These are phyloP conservation scores for Bisporella sp. DNA, from an alignment of 2,329 filamentous ascomycete species.

Conservation along the genomic window DNA sequence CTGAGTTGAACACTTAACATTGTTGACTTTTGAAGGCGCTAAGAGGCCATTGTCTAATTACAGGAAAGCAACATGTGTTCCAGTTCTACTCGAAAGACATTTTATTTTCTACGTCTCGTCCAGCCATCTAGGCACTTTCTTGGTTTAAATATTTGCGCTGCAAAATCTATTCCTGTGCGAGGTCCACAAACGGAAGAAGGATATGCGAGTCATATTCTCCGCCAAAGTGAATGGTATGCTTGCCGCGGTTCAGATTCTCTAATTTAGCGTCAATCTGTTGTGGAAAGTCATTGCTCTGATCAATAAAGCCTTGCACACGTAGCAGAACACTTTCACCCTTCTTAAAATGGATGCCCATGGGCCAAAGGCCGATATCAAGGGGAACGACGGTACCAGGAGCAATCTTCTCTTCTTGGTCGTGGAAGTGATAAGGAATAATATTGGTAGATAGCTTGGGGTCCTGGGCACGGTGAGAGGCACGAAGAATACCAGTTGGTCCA, in stretches of 20 bases:
- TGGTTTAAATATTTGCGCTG: too few relatives aligned
- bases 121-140: too few relatives aligned
- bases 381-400: constrained; percentile 8
- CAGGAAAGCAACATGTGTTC: too few relatives aligned
- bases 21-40: too few relatives aligned
- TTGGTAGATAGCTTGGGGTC: constrained; percentile 1
- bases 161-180: too few relatives aligned
- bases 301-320: neutral
- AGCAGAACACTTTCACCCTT: neutral
- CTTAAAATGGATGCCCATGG: constrained; percentile 5
- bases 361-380: constrained; percentile 13
- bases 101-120: too few relatives aligned
- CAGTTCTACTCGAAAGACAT: too few relatives aligned
- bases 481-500: constrained; percentile 9
- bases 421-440: constrained; percentile 6
- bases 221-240: neutral
- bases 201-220: neutral
- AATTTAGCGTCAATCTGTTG: neutral
- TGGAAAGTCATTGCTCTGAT: neutral
- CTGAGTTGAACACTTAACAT: too few relatives aligned
- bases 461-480: constrained; percentile 9
- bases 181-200: neutral
- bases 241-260: neutral
- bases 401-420: constrained; percentile 8
- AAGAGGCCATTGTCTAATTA: too few relatives aligned